Conservation (phyloP, 345 rosid species). For the Punica granatum region DNA sequence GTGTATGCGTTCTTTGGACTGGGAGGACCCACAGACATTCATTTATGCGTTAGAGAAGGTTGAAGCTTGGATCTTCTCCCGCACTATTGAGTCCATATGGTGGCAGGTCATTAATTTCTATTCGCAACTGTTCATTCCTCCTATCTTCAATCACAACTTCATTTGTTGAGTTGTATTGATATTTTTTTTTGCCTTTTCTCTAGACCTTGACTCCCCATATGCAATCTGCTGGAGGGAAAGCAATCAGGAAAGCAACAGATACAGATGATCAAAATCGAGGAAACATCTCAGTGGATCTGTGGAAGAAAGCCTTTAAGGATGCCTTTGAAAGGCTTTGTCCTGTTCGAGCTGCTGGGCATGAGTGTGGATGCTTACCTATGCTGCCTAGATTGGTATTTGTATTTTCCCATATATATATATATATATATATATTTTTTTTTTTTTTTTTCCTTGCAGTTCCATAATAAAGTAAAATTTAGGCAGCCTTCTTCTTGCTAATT, state of each 20-base stretch:
- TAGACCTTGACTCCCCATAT: conserved; percentile 94
- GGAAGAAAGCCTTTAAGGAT: conserved; percentile 89
- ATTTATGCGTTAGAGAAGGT: conserved; percentile 64
- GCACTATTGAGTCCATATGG: conserved; percentile 84
- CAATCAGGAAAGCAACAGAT: conserved; percentile 28
- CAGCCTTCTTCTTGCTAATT: background rate
- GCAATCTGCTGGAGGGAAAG: conserved; percentile 52
- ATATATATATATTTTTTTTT: no score
- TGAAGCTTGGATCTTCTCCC: conserved; percentile 92
- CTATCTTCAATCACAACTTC: background rate
- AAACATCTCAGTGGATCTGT: conserved; percentile 63
- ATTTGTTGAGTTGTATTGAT: background rate
- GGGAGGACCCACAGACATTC: conserved; percentile 58
- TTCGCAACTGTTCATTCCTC: background rate
- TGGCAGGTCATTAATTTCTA: conserved; percentile 66
- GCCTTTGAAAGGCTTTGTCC: conserved; percentile 95
- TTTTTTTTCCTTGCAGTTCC: no score
- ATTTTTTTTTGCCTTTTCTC: conserved; percentile 10
- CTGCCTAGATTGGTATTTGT: conserved; percentile 67
- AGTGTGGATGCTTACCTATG: conserved; percentile 78
- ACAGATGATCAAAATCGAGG: conserved; percentile 46
- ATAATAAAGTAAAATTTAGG: no score
- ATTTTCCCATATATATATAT: background rate
- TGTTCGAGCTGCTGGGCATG: conserved; percentile 80
- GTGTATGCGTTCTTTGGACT: conserved; percentile 24